Conservation (phyloP, 441 rosid species). For the Gossypium trilobum region DNA sequence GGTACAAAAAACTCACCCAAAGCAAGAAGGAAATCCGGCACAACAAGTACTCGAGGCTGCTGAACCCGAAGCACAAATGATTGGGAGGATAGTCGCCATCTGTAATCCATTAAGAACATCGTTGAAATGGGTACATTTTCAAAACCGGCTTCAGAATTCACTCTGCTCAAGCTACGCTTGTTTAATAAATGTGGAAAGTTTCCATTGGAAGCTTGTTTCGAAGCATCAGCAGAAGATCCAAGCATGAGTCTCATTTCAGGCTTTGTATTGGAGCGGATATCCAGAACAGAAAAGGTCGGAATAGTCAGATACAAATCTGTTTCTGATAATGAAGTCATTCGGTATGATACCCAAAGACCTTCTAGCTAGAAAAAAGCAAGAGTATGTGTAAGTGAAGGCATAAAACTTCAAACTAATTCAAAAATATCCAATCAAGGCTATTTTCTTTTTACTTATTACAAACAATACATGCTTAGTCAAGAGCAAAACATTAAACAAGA, state of each 20-base stretch:
- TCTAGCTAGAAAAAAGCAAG: constrained; percentile 61
- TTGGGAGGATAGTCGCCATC: constrained; percentile 85
- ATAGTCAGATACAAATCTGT: constrained; percentile 84
- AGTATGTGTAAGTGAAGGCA: constrained; percentile 8
- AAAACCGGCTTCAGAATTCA: constrained; percentile 36
- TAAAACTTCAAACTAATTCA: neutral
- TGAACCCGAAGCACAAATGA: constrained; percentile 83
- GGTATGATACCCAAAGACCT: constrained; percentile 91
- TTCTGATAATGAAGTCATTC: constrained; percentile 85
- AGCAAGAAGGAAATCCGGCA: constrained; percentile 93
- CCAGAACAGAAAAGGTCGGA: constrained; percentile 82
- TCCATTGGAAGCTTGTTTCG: constrained; percentile 61
- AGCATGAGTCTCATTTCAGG: constrained; percentile 99
- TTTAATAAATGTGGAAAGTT: constrained; percentile 41
- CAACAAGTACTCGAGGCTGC: constrained; percentile 94
- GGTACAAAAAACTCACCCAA: constrained; percentile 97
- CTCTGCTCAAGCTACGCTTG: constrained; percentile 45
- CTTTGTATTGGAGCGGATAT: constrained; percentile 77
- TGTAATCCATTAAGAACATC: constrained; percentile 90
- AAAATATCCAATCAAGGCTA: constrained; percentile 12
- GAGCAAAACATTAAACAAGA: neutral
- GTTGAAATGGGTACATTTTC: constrained; percentile 69
- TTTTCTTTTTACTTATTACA: constrained; percentile 2
- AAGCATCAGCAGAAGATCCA: constrained; percentile 82
- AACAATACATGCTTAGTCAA: neutral